phyloP scores from a whole-genome alignment of 805 yeast species.

The Suhomyces sp. region DNA sequence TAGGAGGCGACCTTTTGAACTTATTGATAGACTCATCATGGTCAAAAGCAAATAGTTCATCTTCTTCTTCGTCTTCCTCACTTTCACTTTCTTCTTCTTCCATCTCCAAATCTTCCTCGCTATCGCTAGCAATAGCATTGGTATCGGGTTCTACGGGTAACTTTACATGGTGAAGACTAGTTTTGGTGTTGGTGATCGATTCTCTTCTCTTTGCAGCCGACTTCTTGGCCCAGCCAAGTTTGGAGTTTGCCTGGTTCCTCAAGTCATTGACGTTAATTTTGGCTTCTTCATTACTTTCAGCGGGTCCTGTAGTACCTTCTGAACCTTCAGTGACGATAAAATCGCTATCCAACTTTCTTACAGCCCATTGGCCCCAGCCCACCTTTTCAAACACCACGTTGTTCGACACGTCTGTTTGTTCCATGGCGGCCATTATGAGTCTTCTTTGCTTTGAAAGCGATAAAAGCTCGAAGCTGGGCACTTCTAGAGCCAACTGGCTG shows the following conservation, averaged over 20 bases:
- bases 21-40: conserved; percentile 16
- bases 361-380: conserved; percentile 99
- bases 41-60: conserved; percentile 25
- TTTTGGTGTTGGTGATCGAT: conserved; percentile 46
- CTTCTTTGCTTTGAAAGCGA: conserved; percentile 87
- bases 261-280: conserved; percentile 30
- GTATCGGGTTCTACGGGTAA: conserved; percentile 40
- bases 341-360: conserved; percentile 50
- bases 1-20: conserved; percentile 29
- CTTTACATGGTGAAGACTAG: conserved; percentile 45
- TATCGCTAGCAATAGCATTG: conserved; percentile 28
- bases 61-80: conserved; percentile 20
- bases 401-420: conserved; percentile 59
- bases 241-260: conserved; percentile 29
- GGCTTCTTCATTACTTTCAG: background rate
- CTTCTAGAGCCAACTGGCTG: conserved; percentile 67
- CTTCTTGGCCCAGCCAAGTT: conserved; percentile 42
- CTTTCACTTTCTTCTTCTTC: conserved; percentile 33
- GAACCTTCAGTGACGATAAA: conserved; percentile 47
- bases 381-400: conserved; percentile 82
- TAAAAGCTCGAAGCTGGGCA: conserved; percentile 73
- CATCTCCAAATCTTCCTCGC: conserved; percentile 28
- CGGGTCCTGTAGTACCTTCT: conserved; percentile 8
- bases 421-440: conserved; percentile 84
- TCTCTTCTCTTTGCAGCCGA: conserved; percentile 39